Evolutionary conservation across 169 alveolate species (phyloP).

Genomic region (Plasmodium vivax): DNA sequence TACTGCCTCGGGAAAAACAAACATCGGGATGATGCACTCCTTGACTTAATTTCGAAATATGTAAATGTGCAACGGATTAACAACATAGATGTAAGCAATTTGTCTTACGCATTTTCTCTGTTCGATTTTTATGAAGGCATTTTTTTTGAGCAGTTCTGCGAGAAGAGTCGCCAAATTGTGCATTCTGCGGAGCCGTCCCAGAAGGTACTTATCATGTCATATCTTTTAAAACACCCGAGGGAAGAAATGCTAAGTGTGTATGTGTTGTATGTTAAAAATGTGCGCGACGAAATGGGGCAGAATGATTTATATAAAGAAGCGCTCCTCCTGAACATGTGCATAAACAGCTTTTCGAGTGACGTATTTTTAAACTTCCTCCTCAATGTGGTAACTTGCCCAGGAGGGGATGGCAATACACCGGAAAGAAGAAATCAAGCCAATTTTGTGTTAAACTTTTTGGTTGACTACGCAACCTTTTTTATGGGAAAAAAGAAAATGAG

Average conservation of each 20-base stretch:
- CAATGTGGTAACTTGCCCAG: background rate
- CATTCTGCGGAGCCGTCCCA: constrained; percentile 40
- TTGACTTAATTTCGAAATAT: constrained; percentile 28
- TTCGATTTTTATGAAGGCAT: constrained; percentile 27
- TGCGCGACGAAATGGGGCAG: constrained; percentile 24
- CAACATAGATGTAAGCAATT: constrained; percentile 69
- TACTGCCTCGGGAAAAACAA: constrained; percentile 69
- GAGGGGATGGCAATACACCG: background rate
- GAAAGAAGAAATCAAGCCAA: constrained; percentile 12
- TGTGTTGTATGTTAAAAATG: constrained; percentile 5
- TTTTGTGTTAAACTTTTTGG: constrained; percentile 19
- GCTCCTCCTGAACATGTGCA: constrained; percentile 37
- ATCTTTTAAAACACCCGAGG: constrained; percentile 49
- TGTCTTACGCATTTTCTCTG: constrained; percentile 67
- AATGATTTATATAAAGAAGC: constrained; percentile 30
- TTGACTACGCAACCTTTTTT: constrained; percentile 38
- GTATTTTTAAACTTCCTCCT: constrained; percentile 29
- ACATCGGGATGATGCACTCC: constrained; percentile 43
- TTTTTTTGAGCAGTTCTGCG: constrained; percentile 47
- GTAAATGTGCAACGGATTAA: constrained; percentile 34
- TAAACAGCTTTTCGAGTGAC: constrained; percentile 59
- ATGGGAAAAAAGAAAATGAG: constrained; percentile 26
- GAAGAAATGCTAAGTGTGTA: constrained; percentile 39
- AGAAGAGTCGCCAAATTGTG: constrained; percentile 27
- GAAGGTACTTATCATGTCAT: constrained; percentile 42